Percentiles rank a stretch among this genome's conserved stretches.
Evolutionary conservation across 2,329 filamentous ascomycete species (phyloP).

Genomic region (Geoglossum cookeanum): DNA sequence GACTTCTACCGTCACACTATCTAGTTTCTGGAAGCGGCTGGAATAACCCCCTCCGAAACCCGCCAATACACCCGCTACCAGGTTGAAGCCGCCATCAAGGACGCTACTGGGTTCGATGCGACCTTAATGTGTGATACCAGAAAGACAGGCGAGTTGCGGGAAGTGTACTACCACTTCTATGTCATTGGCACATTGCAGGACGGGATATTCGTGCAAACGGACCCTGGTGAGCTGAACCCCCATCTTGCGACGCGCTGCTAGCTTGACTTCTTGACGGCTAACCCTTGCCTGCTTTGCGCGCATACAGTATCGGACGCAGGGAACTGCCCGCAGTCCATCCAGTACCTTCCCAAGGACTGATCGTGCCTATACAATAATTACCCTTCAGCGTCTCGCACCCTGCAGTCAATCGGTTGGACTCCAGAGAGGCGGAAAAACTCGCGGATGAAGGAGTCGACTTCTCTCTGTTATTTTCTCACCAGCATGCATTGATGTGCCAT

Average conservation of each 20-base stretch:
- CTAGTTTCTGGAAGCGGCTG: slow-evolving; percentile 36
- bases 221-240: slow-evolving; percentile 20
- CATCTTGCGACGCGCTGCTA: not conserved
- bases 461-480: too few relatives aligned
- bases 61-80: slow-evolving; percentile 38
- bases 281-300: too few relatives aligned
- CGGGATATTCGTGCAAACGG: slow-evolving; percentile 38
- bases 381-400: too few relatives aligned
- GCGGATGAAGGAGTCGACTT: too few relatives aligned
- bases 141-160: slow-evolving; percentile 25
- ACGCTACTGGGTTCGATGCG: slow-evolving; percentile 32
- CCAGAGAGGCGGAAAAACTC: too few relatives aligned
- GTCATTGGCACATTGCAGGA: slow-evolving; percentile 37
- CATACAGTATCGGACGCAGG: too few relatives aligned
- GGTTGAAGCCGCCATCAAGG: slow-evolving; percentile 38
- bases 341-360: too few relatives aligned
- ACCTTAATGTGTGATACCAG: slow-evolving; percentile 36
- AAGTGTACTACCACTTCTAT: slow-evolving; percentile 47
- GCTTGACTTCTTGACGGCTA: too few relatives aligned
- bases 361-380: too few relatives aligned
- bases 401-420: too few relatives aligned
- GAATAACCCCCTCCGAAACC: slow-evolving; percentile 33
- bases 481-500: too few relatives aligned
- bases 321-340: too few relatives aligned
- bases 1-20: slow-evolving; percentile 1